Evolutionary conservation across 352 stramenopile species (phyloP).

Genomic region (Pythium dissotocum): DNA sequence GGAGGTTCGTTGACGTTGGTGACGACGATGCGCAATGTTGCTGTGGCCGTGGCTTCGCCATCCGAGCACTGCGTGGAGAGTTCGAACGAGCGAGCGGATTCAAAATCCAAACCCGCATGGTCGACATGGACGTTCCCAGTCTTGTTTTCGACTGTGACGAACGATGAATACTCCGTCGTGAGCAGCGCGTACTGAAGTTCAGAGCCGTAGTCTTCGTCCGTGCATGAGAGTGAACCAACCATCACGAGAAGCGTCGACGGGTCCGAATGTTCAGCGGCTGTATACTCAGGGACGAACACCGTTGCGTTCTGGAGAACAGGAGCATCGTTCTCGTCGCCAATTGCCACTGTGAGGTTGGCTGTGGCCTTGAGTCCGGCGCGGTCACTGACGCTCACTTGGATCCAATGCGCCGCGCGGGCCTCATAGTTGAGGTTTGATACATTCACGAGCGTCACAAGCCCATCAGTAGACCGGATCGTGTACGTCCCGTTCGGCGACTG

Average conservation of each 20-base stretch:
- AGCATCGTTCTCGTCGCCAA: slow-evolving; percentile 30
- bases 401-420: slow-evolving; percentile 5
- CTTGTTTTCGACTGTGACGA: slow-evolving; percentile 44
- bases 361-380: slow-evolving; percentile 14
- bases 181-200: slow-evolving; percentile 38
- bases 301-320: slow-evolving; percentile 27
- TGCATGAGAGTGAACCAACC: slow-evolving; percentile 45
- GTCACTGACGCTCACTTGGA: slow-evolving; percentile 25
- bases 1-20: slow-evolving; percentile 57
- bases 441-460: slow-evolving; percentile 17
- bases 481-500: slow-evolving; percentile 21
- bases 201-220: slow-evolving; percentile 45
- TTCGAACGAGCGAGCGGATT: slow-evolving; percentile 32
- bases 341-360: slow-evolving; percentile 16
- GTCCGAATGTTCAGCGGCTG: not conserved
- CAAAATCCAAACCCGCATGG: slow-evolving; percentile 46
- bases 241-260: slow-evolving; percentile 21
- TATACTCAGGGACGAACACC: slow-evolving; percentile 23
- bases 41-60: slow-evolving; percentile 21
- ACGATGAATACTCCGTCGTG: slow-evolving; percentile 15
- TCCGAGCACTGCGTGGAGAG: slow-evolving; percentile 43
- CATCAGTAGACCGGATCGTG: slow-evolving; percentile 14
- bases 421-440: slow-evolving; percentile 26
- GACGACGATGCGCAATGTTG: slow-evolving; percentile 32
- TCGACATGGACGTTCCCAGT: slow-evolving; percentile 48